Evolutionary conservation across 2,329 filamentous ascomycete species (phyloP).

Genomic region (Madurella fahalii): DNA sequence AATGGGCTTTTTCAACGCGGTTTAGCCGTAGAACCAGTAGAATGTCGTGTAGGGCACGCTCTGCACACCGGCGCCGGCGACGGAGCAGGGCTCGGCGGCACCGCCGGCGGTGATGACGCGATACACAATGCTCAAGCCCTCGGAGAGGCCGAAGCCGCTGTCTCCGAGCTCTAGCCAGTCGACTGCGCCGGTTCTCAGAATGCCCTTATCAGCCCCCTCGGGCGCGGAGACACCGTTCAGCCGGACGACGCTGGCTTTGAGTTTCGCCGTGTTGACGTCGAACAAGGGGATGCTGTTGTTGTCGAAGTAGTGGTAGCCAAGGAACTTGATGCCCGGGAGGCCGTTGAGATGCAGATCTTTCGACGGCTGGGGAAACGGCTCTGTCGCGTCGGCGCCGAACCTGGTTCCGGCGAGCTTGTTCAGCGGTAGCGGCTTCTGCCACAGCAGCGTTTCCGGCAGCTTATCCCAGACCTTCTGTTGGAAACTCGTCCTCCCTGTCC

Average conservation of each 20-base stretch:
- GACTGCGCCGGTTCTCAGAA: conserved; percentile 48
- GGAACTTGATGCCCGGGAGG: conserved; percentile 36
- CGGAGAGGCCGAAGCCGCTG: conserved; percentile 33
- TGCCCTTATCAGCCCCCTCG: conserved; percentile 40
- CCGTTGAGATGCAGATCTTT: conserved; percentile 37
- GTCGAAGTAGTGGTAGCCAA: conserved; percentile 68
- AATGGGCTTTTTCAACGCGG: not conserved
- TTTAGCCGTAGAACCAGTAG: conserved; percentile 51
- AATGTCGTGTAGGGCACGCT: conserved; percentile 54
- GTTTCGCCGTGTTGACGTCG: conserved; percentile 42
- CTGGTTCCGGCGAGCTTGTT: conserved; percentile 35
- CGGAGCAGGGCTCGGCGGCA: conserved; percentile 39
- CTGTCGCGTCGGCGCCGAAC: conserved; percentile 41
- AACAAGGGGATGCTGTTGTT: conserved; percentile 53
- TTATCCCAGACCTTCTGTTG: conserved; percentile 34
- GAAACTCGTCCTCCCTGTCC: conserved; percentile 37
- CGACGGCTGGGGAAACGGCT: conserved; percentile 43
- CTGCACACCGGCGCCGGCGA: conserved; percentile 39
- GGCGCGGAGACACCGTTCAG: conserved; percentile 54
- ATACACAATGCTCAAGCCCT: conserved; percentile 44
- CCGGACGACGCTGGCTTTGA: conserved; percentile 43
- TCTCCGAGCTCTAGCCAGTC: conserved; percentile 49
- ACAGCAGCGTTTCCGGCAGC: conserved; percentile 41
- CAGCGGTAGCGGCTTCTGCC: conserved; percentile 43
- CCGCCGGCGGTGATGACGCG: conserved; percentile 55